Base-by-base conservation (phyloP, 2,329 filamentous ascomycete genomes). In the Fusarium compactum region DNA sequence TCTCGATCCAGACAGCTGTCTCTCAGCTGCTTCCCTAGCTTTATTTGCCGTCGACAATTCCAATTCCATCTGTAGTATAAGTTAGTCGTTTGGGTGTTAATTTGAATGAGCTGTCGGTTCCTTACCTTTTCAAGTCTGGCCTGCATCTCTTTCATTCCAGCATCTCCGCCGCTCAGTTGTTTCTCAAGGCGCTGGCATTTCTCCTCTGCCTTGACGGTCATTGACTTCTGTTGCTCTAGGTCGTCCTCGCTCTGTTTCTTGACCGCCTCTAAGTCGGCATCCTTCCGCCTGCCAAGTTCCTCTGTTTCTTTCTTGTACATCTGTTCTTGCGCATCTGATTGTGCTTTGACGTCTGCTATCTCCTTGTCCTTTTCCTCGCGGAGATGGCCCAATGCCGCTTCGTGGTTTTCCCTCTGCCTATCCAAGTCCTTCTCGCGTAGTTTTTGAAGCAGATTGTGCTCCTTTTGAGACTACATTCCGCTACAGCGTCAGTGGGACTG, bases 1-100 rank as follows among this genome's bases (percentile, higher is more conserved):
- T 70, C 90, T 88, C 65, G 87, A 90, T 25, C 77, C 70, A 7
- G 67, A 63, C 12, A 80, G 52, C n/a, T 62, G 55, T 27, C 54
- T 66, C 55, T 66, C 62, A n/a, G 86, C 85, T 3, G 86, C 81
- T 62, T 89, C 85, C 58, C 87, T 89, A 61, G 91, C 89, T 65
- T 89, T 85, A 70, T 90, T 88, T 69, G 87, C 90, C n/a, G 77
- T 72, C 9, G 69, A 64, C 16, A 80, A 56, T n/a, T 78, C 72
- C 7, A 72, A 65, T 55, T 82, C 77, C 46, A 75, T 67, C 80
- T 84, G 11, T 15, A 32, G 20, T 11, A 41, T 30, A 16, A 18
- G 30, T 75, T 25, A 75, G 62, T 48, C 25, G 55, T 27, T 76
- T 70, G 29, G 76, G 56, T 47, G 77, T 70, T 46, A 78, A 76